These are phyloP conservation scores for Boletus barrowsii DNA, from an alignment of 768 basidiomycete genomes.

Conservation along the genomic window DNA sequence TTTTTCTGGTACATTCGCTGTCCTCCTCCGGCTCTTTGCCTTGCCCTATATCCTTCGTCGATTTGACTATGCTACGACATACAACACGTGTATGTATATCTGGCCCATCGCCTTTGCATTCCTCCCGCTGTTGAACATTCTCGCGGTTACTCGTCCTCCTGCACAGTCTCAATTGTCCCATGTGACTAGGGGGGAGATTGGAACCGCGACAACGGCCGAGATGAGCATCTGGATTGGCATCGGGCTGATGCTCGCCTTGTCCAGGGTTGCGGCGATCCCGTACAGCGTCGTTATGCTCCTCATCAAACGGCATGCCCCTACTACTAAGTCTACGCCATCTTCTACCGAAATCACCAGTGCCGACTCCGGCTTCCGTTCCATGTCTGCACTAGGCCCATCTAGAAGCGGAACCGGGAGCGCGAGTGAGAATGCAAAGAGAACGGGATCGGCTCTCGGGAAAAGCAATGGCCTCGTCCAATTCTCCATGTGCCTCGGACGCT, in stretches of 20 bases:
- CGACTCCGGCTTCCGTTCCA: too few relatives aligned
- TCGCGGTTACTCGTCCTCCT: not conserved
- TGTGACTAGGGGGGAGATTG: not conserved
- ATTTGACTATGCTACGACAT: slow-evolving; percentile 6
- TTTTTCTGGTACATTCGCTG: slow-evolving; percentile 45
- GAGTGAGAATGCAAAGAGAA: too few relatives aligned
- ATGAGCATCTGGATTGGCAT: slow-evolving; percentile 48
- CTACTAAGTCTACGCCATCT: not conserved
- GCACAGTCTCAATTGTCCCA: not conserved
- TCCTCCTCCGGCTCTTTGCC: slow-evolving; percentile 44
- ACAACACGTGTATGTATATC: slow-evolving; percentile 3
- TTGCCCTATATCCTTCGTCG: slow-evolving; percentile 37
- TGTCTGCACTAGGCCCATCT: too few relatives aligned
- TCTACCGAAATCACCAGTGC: too few relatives aligned
- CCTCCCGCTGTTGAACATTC: slow-evolving; percentile 2
- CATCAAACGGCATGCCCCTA: slow-evolving; percentile 39
- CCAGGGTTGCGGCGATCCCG: slow-evolving; percentile 21
- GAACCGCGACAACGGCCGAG: not conserved
- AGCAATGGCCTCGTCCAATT: slow-evolving; percentile 61
- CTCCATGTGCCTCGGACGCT: slow-evolving; percentile 51
- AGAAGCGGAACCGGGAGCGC: too few relatives aligned
- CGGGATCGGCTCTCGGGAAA: slow-evolving; percentile 15
- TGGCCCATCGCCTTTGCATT: slow-evolving; percentile 3
- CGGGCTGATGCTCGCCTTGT: slow-evolving; percentile 36
- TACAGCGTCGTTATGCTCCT: slow-evolving; percentile 56